phyloP scores from a whole-genome alignment of 1,139 yeast species.

The Debaryomycetaceae sp. region DNA sequence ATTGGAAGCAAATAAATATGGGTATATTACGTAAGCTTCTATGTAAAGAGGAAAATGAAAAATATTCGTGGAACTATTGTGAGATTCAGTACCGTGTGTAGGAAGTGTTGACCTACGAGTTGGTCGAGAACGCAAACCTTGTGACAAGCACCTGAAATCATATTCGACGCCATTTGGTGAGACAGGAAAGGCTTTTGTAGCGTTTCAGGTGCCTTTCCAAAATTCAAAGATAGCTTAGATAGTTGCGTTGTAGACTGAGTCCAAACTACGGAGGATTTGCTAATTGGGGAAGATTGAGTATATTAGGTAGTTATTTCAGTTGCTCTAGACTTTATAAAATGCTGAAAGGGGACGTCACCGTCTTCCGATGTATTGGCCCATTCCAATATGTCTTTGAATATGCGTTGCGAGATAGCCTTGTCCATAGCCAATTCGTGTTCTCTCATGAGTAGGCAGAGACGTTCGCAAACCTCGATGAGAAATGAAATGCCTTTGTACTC shows the following conservation, averaged over 20 bases:
- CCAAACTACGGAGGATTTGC: not conserved
- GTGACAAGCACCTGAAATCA: too few species aligned
- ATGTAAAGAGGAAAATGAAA: not conserved
- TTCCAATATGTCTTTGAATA: constrained; percentile 51
- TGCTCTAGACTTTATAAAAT: constrained; percentile 11
- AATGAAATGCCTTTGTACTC: constrained; percentile 51
- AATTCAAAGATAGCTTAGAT: too few species aligned
- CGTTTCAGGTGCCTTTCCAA: too few species aligned
- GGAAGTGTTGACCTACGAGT: not conserved
- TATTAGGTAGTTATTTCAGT: constrained; percentile 2
- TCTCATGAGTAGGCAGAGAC: constrained; percentile 54
- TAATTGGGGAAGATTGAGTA: not conserved
- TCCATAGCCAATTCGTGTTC: constrained; percentile 63
- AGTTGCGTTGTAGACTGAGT: too few species aligned
- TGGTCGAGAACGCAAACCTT: not conserved
- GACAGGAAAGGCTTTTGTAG: too few species aligned
- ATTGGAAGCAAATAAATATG: not conserved
- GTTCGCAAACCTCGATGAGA: constrained; percentile 75
- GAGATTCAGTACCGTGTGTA: too few species aligned
- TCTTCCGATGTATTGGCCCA: constrained; percentile 56
- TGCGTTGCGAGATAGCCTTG: constrained; percentile 47
- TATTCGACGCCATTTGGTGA: too few species aligned
- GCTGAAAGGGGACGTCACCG: constrained; percentile 28
- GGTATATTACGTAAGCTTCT: not conserved
- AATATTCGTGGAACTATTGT: not conserved